These are phyloP conservation scores for Vanrija sp. DNA, from an alignment of 1,284 basidiomycete species.

Conservation along the genomic window DNA sequence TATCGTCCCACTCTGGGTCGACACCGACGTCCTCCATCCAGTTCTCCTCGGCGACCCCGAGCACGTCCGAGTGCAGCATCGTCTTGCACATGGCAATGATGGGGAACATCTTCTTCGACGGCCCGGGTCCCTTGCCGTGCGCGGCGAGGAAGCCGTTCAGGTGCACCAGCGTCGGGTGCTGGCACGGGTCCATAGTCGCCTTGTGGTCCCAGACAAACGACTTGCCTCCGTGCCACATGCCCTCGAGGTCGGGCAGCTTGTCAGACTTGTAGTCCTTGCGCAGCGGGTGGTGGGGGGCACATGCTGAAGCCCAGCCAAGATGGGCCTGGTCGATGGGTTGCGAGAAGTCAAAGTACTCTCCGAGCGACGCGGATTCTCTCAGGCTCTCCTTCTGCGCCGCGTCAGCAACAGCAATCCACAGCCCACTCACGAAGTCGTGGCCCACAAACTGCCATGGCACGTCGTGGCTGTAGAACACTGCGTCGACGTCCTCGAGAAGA, in stretches of 20 bases:
- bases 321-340: conserved; percentile 14
- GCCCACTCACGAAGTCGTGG: conserved; percentile 41
- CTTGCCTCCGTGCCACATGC: conserved; percentile 33
- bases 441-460: conserved; percentile 47
- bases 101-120: conserved; percentile 53
- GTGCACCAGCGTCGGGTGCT: conserved; percentile 55
- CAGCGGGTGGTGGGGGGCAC: conserved; percentile 40
- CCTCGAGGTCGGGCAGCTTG: conserved; percentile 26
- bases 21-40: conserved; percentile 49
- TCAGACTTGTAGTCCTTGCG: conserved; percentile 29
- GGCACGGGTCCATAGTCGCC: conserved; percentile 60
- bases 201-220: conserved; percentile 45
- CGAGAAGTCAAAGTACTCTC: conserved; percentile 36
- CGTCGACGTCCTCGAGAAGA: conserved; percentile 33
- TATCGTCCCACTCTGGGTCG: conserved; percentile 59
- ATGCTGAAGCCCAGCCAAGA: conserved; percentile 45
- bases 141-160: conserved; percentile 59
- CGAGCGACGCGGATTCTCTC: conserved; percentile 33
- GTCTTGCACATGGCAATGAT: conserved; percentile 59
- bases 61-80: conserved; percentile 59
- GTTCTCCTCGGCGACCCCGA: conserved; percentile 53
- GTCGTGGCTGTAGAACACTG: conserved; percentile 43
- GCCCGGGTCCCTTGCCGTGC: conserved; percentile 53
- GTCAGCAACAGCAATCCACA: background rate
- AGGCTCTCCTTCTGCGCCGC: conserved; percentile 25